A percentile compares a stretch with the other conserved stretches of the same genome.
Conservation (phyloP, 2,329 filamentous ascomycete species). For the Dactylella cylindrospora region DNA sequence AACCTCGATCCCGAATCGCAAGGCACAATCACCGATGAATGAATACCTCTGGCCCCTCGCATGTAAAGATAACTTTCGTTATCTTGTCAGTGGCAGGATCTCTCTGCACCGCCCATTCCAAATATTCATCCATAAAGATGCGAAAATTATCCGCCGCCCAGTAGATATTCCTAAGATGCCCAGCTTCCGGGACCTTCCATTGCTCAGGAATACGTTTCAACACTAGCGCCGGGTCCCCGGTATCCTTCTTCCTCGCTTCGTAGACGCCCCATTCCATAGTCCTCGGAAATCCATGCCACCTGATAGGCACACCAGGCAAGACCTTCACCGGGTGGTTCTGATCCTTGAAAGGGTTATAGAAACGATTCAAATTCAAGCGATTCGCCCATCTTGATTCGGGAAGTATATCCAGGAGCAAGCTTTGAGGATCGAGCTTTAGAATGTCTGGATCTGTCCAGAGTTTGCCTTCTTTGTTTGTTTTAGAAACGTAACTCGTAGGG, state of each 20-base stretch:
- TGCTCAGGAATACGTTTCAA: not conserved
- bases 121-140: slow-evolving; percentile 37
- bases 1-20: no score
- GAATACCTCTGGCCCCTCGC: slow-evolving; percentile 42
- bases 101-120: slow-evolving; percentile 38
- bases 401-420: not conserved
- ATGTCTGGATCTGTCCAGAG: not conserved
- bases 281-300: slow-evolving; percentile 8
- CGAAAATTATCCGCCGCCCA: slow-evolving; percentile 12
- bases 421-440: slow-evolving; percentile 3
- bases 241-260: not conserved
- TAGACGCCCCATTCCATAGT: slow-evolving; percentile 14
- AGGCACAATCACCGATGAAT: not conserved
- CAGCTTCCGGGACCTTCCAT: not conserved
- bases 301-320: not conserved
- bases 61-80: slow-evolving; percentile 33
- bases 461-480: not conserved
- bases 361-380: slow-evolving; percentile 1
- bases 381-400: not conserved
- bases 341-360: no score
- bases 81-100: slow-evolving; percentile 10
- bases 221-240: not conserved
- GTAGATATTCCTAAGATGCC: slow-evolving; percentile 9
- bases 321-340: no score
- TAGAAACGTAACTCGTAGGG: not conserved